phyloP scores from a whole-genome alignment of 2,329 filamentous ascomycete species.

The Cordyceps tenuipes region DNA sequence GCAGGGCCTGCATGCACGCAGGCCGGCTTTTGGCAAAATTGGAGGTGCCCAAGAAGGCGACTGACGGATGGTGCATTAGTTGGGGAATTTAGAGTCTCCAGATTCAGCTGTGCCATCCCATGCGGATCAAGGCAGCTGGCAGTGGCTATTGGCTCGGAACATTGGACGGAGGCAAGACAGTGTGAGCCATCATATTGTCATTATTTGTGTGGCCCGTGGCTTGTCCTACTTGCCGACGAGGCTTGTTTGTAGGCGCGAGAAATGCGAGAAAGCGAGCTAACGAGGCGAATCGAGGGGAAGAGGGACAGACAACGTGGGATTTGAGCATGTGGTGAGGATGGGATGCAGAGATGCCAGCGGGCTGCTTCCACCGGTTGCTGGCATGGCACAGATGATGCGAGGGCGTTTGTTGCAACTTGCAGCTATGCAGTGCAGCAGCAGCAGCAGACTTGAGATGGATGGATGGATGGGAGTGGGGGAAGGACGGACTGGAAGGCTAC shows the following conservation, averaged over 20 bases:
- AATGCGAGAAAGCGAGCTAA: neutral
- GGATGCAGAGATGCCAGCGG: neutral
- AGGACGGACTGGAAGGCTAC: neutral
- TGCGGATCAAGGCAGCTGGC: neutral
- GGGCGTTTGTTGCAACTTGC: neutral
- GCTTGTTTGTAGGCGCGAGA: neutral
- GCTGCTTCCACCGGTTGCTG: neutral
- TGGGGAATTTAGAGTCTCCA: neutral
- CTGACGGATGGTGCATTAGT: neutral
- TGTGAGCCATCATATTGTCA: no score
- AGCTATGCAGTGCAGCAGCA: neutral
- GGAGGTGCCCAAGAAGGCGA: neutral
- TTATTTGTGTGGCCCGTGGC: neutral
- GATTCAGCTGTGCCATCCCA: neutral
- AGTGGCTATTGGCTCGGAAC: constrained; percentile 1
- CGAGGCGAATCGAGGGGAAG: neutral
- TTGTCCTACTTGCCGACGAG: neutral
- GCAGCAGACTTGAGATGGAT: neutral
- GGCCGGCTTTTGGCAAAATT: neutral
- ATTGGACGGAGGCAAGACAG: constrained; percentile 3
- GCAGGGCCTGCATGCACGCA: neutral
- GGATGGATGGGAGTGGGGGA: neutral
- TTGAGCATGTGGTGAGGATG: neutral
- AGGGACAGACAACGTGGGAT: no score
- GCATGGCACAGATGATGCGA: neutral